Base-by-base conservation (phyloP, 169 alveolate genomes). In the Plasmodium gonderi region DNA sequence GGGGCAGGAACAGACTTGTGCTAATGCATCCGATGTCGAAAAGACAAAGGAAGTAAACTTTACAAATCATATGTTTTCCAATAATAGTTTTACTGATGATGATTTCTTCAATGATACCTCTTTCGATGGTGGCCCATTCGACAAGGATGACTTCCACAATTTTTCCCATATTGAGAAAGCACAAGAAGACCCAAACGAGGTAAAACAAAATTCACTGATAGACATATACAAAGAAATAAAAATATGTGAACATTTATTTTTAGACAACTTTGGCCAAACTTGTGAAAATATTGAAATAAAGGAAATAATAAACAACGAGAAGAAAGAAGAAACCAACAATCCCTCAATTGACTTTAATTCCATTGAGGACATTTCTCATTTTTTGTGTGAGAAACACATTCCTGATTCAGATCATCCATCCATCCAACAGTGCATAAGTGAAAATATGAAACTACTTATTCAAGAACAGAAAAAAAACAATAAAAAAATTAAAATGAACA, bases 131-230 rank as follows among this genome's bases (percentile, higher is more conserved):
- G 36, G 14, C 40, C 42, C 72, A 7, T 75, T 75, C 79, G 85
- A 75, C 45, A 64, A 87, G 20, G 68, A 23, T 23, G 40, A 29
- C 79, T 90, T 90, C 49, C 65, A 65, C 44, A 49, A 68, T 38
- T 78, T 79, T 78, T 64, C 82, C 20, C 77, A 90, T 77, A 72
- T 90, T 90, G 80, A 90, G 51, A 90, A 90, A 49, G 90, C 94
- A 12, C 77, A 78, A 33, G 93, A 87, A 49, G 44, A 76, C n/a
- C 14, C 40, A 5, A 49, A 49, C 3, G 67, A 64, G 51, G 1
- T 38, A 12, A 65, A 36, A 49, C 67, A 44, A 65, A 51, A 29
- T 5, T 11, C 79, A 17, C 75, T 78, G 26, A 68, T 36, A 65
- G 72, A 77, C 51, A 36, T 79, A 90, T 90, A 90, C 54, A 90